Base-by-base conservation (phyloP, 2,329 filamentous ascomycete species). In the Allantophomopsis lycopodina region DNA sequence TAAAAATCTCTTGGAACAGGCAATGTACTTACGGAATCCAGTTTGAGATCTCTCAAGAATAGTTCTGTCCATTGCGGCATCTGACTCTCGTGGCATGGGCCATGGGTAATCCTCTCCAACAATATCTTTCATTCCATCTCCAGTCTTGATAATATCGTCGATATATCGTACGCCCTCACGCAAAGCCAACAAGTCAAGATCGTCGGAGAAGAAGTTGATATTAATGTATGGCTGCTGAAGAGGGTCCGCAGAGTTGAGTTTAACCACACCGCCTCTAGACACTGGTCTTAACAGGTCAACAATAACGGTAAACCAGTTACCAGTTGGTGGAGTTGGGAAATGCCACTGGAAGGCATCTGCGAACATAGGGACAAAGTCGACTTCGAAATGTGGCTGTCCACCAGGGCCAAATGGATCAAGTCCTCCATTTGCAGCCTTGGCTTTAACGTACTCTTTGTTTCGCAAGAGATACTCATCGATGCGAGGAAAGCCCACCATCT, bases 281-380 rank as follows among this genome's bases (percentile, higher is more conserved):
- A 69, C 46, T 0, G 68, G 65, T 0, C 65, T 63, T 6, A 69
- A 52, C 12, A 71, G 57, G 40, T 67, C 65, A 7, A 69, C 65
- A 38, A 79, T 69, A 1, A 79, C 65, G 0, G 71, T 77, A 40
- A 74, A 57, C 54, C 71, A 70, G 48, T 61, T 60, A 0, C 71
- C 73, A 47, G 52, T 43, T 1, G 47, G 47, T 1, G 64, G 65
- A 0, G 51, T 54, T 0, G 62, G 63, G 36, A 60, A 60, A 43
- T 68, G 64, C 63, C 63, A 68, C 48, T 68, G 65, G 55, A 67
- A 68, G 5, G 64, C 62, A 32, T 55, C 55, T 20, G 57, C 56
- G 50, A 78, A 79, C 60, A 78, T 65, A 39, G 63, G 59, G 10
- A 79, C 67, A 48, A 79, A 79, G 55, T 79, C 73, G 28, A 76